Evolutionary conservation across 2,329 filamentous ascomycete genomes (phyloP).

Genomic region (Amesomyces nigricolor): DNA sequence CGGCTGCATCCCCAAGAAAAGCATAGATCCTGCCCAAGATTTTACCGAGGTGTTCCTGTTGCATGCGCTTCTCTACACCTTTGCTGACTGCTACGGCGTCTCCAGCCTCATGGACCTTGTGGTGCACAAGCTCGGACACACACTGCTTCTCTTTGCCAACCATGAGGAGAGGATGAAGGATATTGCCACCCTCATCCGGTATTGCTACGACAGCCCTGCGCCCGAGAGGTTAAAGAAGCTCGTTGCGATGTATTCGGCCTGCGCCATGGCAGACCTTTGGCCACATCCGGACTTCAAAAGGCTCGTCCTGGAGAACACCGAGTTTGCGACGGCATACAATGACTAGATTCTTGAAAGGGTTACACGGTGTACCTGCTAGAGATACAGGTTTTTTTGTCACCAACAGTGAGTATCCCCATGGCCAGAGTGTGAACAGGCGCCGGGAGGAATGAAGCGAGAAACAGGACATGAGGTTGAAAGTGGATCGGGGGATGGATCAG

Average conservation of each 20-base stretch:
- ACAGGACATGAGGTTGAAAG: too few relatives aligned
- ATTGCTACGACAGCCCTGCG: constrained; percentile 32
- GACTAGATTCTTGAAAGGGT: too few relatives aligned
- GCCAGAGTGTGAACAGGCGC: too few relatives aligned
- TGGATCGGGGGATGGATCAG: too few relatives aligned
- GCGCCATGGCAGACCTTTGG: constrained; percentile 5
- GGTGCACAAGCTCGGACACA: constrained; percentile 32
- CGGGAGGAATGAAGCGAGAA: too few relatives aligned
- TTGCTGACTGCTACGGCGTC: constrained; percentile 38
- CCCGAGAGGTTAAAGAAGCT: constrained; percentile 6
- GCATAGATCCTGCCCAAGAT: too few relatives aligned
- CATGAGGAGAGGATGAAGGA: neutral
- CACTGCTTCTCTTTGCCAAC: constrained; percentile 28
- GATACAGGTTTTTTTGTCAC: too few relatives aligned
- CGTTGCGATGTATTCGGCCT: neutral
- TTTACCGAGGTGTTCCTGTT: constrained; percentile 32
- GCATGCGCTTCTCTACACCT: constrained; percentile 36
- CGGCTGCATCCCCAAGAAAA: too few relatives aligned
- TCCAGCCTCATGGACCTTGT: constrained; percentile 29
- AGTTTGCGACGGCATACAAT: too few relatives aligned
- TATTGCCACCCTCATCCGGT: constrained; percentile 29
- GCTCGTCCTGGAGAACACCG: neutral
- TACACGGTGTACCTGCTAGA: too few relatives aligned
- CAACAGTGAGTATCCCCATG: too few relatives aligned
- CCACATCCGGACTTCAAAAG: neutral